phyloP scores from a whole-genome alignment of 805 yeast species.

The Ogataea siamensis region DNA sequence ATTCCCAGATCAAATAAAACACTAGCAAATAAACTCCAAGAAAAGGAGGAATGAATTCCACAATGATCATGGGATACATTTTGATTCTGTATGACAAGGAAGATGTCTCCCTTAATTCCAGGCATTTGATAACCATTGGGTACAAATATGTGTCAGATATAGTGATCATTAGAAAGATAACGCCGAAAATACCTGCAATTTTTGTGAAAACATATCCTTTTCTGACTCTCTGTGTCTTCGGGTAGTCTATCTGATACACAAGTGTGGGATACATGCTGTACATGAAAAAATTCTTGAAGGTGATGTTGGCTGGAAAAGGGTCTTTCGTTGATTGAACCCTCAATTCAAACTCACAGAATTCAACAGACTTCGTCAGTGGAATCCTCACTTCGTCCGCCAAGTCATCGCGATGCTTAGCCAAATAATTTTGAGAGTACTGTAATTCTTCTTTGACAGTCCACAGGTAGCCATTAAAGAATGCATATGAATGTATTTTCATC shows the following conservation, averaged over 20 bases:
- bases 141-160: slow-evolving; percentile 73
- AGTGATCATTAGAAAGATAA: slow-evolving; percentile 76
- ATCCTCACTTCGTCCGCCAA: slow-evolving; percentile 32
- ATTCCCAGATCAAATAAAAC: slow-evolving; percentile 94
- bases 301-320: slow-evolving; percentile 73
- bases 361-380: slow-evolving; percentile 47
- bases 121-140: slow-evolving; percentile 66
- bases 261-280: slow-evolving; percentile 88
- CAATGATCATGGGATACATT: slow-evolving; percentile 54
- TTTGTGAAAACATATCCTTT: slow-evolving; percentile 69
- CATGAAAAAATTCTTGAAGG: slow-evolving; percentile 61
- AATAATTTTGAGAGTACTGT: slow-evolving; percentile 42
- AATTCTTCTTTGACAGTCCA: slow-evolving; percentile 64
- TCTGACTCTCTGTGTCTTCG: slow-evolving; percentile 68
- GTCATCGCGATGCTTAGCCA: slow-evolving; percentile 39
- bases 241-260: slow-evolving; percentile 79
- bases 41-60: slow-evolving; percentile 81
- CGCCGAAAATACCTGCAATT: slow-evolving; percentile 79
- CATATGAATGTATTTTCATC: slow-evolving; percentile 95
- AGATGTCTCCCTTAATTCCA: slow-evolving; percentile 44
- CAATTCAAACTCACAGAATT: slow-evolving; percentile 73
- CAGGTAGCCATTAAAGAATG: slow-evolving; percentile 87
- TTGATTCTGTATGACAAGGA: slow-evolving; percentile 45
- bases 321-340: slow-evolving; percentile 47
- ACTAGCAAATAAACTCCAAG: slow-evolving; percentile 69